Percentiles rank a stretch among this genome's conserved stretches.
Evolutionary conservation across 148 eudicot genomes (phyloP).

Genomic region (Amaranthus cruentus): DNA sequence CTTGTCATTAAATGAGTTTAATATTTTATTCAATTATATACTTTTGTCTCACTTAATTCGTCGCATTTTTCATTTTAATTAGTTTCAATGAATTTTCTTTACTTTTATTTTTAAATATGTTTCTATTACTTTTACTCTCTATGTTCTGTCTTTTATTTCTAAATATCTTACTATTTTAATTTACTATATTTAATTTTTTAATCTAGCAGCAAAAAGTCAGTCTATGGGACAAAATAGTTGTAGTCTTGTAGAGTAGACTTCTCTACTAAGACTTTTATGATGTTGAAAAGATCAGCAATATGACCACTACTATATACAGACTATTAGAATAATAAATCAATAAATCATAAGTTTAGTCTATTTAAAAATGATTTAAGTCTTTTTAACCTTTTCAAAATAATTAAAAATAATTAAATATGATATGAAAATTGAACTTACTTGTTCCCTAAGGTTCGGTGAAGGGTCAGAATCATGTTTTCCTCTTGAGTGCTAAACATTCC

Average conservation of each 20-base stretch:
- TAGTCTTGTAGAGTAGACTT: no score
- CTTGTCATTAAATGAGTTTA: conserved; percentile 4
- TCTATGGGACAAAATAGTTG: no score
- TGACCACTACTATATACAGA: not conserved
- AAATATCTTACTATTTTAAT: no score
- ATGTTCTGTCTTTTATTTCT: no score
- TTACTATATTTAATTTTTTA: no score
- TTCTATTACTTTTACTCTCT: no score
- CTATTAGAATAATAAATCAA: not conserved
- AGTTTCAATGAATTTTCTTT: no score
- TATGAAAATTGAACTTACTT: conserved; percentile 47
- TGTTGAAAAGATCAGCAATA: conserved; percentile 6
- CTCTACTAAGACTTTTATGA: not conserved
- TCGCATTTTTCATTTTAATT: no score
- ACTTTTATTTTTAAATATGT: no score
- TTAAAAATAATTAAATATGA: conserved; percentile 9
- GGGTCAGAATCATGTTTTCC: conserved; percentile 50
- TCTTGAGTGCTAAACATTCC: conserved; percentile 55
- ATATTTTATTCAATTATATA: conserved; percentile 2
- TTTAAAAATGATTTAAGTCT: not conserved
- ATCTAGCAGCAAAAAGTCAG: no score
- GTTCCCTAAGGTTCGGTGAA: conserved; percentile 75
- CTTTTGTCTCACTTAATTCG: no score
- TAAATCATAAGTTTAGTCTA: not conserved
- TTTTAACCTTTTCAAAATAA: not conserved